Conservation (phyloP, 2,329 filamentous ascomycete genomes). For the Paecilomyces fulvus region DNA sequence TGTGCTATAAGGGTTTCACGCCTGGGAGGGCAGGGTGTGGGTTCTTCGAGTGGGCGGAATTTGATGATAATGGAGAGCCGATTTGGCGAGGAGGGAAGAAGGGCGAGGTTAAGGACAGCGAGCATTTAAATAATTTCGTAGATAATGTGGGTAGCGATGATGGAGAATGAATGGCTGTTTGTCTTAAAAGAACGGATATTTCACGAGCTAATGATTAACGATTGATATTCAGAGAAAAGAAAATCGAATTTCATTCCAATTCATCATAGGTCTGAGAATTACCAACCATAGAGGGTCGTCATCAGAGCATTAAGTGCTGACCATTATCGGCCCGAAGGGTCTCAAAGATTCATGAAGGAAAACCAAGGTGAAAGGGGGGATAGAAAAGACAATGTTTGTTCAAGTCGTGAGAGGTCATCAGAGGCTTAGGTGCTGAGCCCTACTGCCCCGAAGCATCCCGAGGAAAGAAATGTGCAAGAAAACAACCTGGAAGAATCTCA, state of each 20-base stretch:
- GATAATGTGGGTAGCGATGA: background rate
- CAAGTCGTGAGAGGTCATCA: background rate
- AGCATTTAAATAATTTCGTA: background rate
- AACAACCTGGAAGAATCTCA: background rate
- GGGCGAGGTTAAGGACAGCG: slow-evolving; percentile 4
- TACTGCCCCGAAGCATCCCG: background rate
- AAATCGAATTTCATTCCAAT: background rate
- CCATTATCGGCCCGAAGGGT: background rate
- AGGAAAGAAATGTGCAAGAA: background rate
- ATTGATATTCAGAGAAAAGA: background rate
- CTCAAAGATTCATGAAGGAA: background rate
- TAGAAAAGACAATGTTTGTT: background rate
- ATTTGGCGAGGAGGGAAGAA: slow-evolving; percentile 41
- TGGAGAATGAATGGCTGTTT: background rate
- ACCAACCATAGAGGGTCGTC: background rate
- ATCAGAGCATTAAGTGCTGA: background rate
- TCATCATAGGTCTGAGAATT: background rate
- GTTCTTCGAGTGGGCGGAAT: slow-evolving; percentile 79
- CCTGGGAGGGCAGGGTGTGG: slow-evolving; percentile 51
- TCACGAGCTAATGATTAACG: background rate
- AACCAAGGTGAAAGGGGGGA: background rate
- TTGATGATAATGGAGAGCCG: slow-evolving; percentile 79
- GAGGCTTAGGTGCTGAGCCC: background rate
- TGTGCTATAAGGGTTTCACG: slow-evolving; percentile 63
- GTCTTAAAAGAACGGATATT: background rate